Conservation (phyloP, 164 flowering plant species). For the Chloranthus sessilifolius region DNA sequence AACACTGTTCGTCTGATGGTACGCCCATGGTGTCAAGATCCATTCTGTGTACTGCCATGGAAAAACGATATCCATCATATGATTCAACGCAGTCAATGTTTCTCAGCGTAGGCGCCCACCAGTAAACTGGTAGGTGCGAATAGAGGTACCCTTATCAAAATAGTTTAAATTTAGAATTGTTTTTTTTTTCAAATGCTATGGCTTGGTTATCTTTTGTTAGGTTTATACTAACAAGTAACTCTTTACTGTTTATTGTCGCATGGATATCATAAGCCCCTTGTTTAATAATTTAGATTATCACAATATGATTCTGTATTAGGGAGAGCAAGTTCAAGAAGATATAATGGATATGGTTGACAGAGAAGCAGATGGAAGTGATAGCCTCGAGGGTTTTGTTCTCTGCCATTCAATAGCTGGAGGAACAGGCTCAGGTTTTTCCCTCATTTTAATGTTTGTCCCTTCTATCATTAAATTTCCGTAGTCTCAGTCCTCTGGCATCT, state of each 20-base stretch:
- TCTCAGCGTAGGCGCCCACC: too few species aligned
- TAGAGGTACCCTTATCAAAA: too few species aligned
- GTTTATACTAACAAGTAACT: too few species aligned
- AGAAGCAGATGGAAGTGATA: constrained; percentile 99
- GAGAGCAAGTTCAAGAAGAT: constrained; percentile 91
- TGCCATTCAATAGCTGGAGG: constrained; percentile 99
- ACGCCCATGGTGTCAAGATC: too few species aligned
- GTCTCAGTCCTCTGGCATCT: not conserved
- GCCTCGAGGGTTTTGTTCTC: constrained; percentile 98
- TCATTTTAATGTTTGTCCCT: not conserved
- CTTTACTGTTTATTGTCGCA: not conserved
- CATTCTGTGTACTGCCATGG: too few species aligned
- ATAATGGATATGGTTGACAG: constrained; percentile 99
- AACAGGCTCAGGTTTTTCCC: constrained; percentile 87
- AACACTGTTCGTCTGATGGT: too few species aligned
- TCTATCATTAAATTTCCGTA: not conserved
- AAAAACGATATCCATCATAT: too few species aligned
- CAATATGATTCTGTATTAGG: constrained; percentile 38
- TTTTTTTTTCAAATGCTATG: not conserved
- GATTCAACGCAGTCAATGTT: too few species aligned
- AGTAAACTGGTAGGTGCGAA: too few species aligned
- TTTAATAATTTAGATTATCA: constrained; percentile 1
- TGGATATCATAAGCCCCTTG: not conserved
- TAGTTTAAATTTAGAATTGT: too few species aligned
- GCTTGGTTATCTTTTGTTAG: not conserved